Evolutionary conservation across 2,329 filamentous ascomycete species (phyloP).

Genomic region (Magnaporthales sp.): DNA sequence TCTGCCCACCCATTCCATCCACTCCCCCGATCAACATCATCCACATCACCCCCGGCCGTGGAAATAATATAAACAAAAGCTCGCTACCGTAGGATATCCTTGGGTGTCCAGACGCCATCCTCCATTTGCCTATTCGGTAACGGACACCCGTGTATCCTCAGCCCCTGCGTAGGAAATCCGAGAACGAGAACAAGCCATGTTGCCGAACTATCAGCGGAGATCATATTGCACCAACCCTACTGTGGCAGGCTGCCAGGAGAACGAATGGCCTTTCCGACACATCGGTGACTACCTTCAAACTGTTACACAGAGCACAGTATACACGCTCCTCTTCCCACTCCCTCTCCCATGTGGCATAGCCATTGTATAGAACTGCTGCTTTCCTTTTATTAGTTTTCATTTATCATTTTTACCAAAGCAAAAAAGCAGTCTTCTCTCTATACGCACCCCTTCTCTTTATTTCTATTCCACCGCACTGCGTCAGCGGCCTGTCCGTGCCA

Average conservation of each 20-base stretch:
- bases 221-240: background rate
- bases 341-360: background rate
- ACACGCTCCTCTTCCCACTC: background rate
- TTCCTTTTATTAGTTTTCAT: background rate
- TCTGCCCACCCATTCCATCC: background rate
- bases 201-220: background rate
- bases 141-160: background rate
- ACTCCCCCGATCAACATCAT: background rate
- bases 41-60: slow-evolving; percentile 4
- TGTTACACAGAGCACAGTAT: background rate
- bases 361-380: background rate
- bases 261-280: background rate
- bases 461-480: slow-evolving; percentile 1
- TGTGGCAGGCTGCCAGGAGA: background rate
- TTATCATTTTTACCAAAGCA: background rate
- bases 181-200: background rate
- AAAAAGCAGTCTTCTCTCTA: no score
- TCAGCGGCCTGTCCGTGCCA: background rate
- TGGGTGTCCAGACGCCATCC: background rate
- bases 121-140: background rate
- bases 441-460: background rate
- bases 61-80: background rate
- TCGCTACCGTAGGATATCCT: background rate
- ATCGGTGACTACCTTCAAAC: background rate
- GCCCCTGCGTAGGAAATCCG: background rate